These are phyloP conservation scores for Priceomyces carsonii DNA, from an alignment of 805 yeast genomes.

Conservation along the genomic window DNA sequence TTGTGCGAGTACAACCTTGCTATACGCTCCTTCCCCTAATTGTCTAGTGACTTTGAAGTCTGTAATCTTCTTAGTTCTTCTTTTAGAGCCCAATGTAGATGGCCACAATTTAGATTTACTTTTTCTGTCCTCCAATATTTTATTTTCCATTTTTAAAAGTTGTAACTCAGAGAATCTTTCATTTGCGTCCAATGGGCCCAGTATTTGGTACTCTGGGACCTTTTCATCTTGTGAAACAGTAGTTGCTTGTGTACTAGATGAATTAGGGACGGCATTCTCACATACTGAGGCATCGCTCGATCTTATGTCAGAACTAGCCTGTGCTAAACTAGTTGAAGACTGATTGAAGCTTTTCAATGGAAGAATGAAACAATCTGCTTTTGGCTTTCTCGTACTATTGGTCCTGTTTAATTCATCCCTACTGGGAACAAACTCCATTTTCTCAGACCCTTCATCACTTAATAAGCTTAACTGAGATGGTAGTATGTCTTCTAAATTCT, in stretches of 20 bases:
- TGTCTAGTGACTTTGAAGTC: conserved; percentile 73
- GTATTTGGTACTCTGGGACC: conserved; percentile 3
- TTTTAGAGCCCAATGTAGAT: conserved; percentile 54
- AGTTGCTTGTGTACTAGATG: conserved; percentile 9
- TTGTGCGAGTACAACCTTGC: conserved; percentile 81
- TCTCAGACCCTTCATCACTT: conserved; percentile 33
- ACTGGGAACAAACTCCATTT: conserved; percentile 28
- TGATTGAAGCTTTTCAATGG: conserved; percentile 1
- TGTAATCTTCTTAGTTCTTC: conserved; percentile 68
- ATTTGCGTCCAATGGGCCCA: conserved; percentile 15
- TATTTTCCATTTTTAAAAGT: conserved; percentile 47
- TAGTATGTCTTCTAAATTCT: conserved; percentile 20
- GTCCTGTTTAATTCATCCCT: conserved; percentile 30
- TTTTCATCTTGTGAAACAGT: conserved; percentile 2
- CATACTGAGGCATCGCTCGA: conserved; percentile 1
- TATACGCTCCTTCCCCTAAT: conserved; percentile 97
- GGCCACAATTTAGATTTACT: conserved; percentile 49
- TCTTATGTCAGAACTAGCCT: not conserved
- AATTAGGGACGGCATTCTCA: conserved; percentile 2
- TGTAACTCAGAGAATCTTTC: conserved; percentile 39
- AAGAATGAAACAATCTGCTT: conserved; percentile 6
- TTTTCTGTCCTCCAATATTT: conserved; percentile 37
- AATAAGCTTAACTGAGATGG: conserved; percentile 61
- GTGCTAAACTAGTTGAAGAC: not conserved
- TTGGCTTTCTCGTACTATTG: conserved; percentile 35